Evolutionary conservation across 306 rosid species (phyloP), one percentile per base, ranked within the genome.

Genomic region (Arachis hypogaea): DNA sequence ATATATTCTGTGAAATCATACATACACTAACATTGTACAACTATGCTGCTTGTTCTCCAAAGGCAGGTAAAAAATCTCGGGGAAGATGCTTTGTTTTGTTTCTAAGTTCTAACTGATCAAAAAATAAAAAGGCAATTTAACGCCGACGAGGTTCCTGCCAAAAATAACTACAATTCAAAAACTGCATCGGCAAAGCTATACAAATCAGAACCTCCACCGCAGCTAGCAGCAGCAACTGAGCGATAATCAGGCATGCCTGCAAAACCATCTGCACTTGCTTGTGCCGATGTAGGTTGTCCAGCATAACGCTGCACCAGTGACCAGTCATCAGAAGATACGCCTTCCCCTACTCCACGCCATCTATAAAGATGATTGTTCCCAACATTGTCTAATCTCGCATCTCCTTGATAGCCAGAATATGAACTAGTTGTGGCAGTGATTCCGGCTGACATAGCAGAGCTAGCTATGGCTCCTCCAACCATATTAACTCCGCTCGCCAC

Each of bases 171-270:
- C 36, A 22, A 1, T 59, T 88, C 92, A 0, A 68, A 83, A 18
- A 88, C 84, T 56, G 85, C 10, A 79, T 88, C 92, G 0, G 88
- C 89, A 66, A 85, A 88, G 52, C 85, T 61, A 77, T 88, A 88
- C 69, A 88, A 85, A 85, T 86, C 88, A 43, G 87, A 66, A 75
- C 72, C 73, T 11, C 79, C 81, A 5, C 66, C n/a, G 4, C 78
- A 78, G 46, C 57, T 66, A 38, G 78, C 47, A 68, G 47, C 59
- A 68, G 77, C 73, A 4, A 58, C 18, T 4, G 86, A 69, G 9
- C 58, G 69, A 59, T 66, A 81, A 41, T 81, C 83, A 4, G 72
- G 84, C 28, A 81, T 58, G 29, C 79, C 85, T 12, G 73, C 7
- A 70, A 69, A 69, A 69, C 68, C 78, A 43, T 76, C 85, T 43